These are phyloP conservation scores for Eragrostis nindensis DNA, from an alignment of 176 grass and related monocot genomes.

Conservation along the genomic window DNA sequence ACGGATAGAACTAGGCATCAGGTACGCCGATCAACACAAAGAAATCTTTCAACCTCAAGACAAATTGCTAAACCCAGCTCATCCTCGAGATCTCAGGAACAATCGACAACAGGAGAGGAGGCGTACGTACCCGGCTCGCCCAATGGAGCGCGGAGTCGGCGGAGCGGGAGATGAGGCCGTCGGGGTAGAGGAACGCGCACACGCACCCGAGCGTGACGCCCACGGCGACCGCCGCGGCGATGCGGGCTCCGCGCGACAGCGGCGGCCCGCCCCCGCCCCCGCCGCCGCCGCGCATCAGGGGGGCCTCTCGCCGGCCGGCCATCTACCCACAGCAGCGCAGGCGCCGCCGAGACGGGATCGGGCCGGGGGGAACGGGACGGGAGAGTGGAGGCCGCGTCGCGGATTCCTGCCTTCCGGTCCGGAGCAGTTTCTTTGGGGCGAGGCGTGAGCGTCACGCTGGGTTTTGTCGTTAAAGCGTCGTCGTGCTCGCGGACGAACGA, in stretches of 20 bases:
- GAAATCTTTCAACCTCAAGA: conserved; percentile 7
- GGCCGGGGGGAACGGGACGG: not conserved
- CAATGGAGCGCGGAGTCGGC: conserved; percentile 42
- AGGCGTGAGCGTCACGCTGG: conserved; percentile 37
- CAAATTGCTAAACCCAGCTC: not conserved
- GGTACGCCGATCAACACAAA: not conserved
- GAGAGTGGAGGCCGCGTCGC: not conserved
- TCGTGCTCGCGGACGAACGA: conserved; percentile 33
- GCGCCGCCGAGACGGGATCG: conserved; percentile 34
- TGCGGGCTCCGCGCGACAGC: conserved; percentile 76
- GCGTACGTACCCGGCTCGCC: conserved; percentile 48
- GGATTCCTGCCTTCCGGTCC: not conserved
- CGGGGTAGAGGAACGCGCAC: conserved; percentile 87
- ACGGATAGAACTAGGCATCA: not conserved
- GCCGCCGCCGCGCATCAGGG: conserved; percentile 59
- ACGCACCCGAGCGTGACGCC: conserved; percentile 80
- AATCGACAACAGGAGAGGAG: not conserved
- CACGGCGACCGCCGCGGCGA: conserved; percentile 71
- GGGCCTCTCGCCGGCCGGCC: conserved; percentile 72
- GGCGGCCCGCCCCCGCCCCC: conserved; percentile 31
- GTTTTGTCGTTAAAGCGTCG: not conserved
- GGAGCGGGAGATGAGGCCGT: conserved; percentile 69
- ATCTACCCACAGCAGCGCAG: conserved; percentile 39
- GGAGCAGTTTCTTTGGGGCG: not conserved
- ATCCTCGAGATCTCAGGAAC: conserved; percentile 29